Conservation (phyloP, 2,329 filamentous ascomycete genomes). For the Chaetomium olivaceum region DNA sequence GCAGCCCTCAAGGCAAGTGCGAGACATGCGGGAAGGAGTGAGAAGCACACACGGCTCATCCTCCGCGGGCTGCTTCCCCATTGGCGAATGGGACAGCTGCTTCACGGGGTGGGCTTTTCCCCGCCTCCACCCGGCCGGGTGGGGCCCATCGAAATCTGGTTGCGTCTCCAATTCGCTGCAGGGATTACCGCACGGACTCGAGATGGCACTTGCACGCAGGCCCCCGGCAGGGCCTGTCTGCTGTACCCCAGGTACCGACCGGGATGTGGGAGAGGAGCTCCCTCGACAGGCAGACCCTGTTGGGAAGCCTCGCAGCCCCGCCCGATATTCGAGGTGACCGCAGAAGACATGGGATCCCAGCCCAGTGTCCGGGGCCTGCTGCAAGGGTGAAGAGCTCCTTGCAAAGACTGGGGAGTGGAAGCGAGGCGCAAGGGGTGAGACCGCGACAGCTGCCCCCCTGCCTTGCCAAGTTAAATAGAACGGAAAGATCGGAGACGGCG, state of each 20-base stretch:
- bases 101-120: conserved; percentile 7
- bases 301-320: conserved; percentile 3
- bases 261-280: conserved; percentile 9
- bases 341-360: conserved; percentile 18
- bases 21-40: conserved; percentile 20
- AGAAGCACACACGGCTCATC: conserved; percentile 21
- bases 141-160: conserved; percentile 30
- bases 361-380: conserved; percentile 11
- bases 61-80: conserved; percentile 15
- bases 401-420: conserved; percentile 27
- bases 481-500: conserved; percentile 15
- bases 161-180: conserved; percentile 25
- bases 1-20: conserved; percentile 5
- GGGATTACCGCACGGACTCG: conserved; percentile 26
- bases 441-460: conserved; percentile 7
- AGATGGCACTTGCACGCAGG: conserved; percentile 27
- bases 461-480: conserved; percentile 27
- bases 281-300: conserved; percentile 3
- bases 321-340: conserved; percentile 22
- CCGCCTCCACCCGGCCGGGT: conserved; percentile 25
- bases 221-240: conserved; percentile 11
- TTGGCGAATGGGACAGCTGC: conserved; percentile 23
- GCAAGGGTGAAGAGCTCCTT: conserved; percentile 27
- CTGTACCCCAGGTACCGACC: conserved; percentile 30
- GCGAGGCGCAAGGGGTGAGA: conserved; percentile 23